Conservation (phyloP, 495 filamentous ascomycete genomes). For the Cenococcum geophilum region DNA sequence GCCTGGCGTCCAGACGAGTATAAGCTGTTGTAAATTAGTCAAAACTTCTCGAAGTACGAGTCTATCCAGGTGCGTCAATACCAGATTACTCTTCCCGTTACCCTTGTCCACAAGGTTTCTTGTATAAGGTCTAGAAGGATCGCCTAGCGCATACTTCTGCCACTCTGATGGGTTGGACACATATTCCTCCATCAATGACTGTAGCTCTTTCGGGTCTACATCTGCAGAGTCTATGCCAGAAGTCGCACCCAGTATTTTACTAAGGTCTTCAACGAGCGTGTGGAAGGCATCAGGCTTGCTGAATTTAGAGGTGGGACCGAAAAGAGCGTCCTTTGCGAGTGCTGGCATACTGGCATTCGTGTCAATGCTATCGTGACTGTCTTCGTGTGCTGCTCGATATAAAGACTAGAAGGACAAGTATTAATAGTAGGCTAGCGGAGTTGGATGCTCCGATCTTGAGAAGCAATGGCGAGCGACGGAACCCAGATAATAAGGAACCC, state of each 20-base stretch:
- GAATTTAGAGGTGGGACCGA: background rate
- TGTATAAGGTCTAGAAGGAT: constrained; percentile 65
- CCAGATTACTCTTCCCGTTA: constrained; percentile 86
- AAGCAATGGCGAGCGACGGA: background rate
- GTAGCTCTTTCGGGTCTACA: constrained; percentile 63
- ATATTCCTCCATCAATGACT: constrained; percentile 65
- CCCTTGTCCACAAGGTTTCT: constrained; percentile 85
- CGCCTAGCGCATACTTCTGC: constrained; percentile 61
- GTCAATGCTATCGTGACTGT: background rate
- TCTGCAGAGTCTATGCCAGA: constrained; percentile 75
- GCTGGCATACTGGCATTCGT: background rate
- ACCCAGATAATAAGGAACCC: background rate
- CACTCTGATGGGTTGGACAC: constrained; percentile 61
- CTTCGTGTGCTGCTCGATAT: background rate
- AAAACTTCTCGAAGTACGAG: background rate
- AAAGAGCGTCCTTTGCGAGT: constrained; percentile 1
- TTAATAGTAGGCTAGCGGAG: background rate
- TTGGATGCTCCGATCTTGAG: background rate
- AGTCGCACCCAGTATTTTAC: constrained; percentile 62
- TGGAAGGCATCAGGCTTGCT: constrained; percentile 12
- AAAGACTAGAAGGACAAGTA: background rate
- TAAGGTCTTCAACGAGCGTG: constrained; percentile 63
- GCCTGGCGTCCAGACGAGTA: constrained; percentile 91
- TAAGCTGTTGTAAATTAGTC: constrained; percentile 48
- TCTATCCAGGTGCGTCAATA: constrained; percentile 41